phyloP scores from a whole-genome alignment of 495 filamentous ascomycete genomes.

The Astrothelium subdiscretum region DNA sequence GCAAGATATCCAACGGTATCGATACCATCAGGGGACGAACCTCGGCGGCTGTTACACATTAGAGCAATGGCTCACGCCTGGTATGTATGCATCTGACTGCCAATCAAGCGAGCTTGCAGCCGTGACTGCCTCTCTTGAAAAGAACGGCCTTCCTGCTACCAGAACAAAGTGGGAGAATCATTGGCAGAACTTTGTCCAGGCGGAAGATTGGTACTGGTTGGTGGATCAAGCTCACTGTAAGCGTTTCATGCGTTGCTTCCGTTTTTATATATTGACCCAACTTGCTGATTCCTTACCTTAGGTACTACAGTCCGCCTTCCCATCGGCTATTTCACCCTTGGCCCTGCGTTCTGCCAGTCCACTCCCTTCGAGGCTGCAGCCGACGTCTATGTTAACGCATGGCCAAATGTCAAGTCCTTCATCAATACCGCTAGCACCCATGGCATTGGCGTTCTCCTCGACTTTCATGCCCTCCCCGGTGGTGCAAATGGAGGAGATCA shows the following conservation, averaged over 20 bases:
- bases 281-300: constrained; percentile 1
- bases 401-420: constrained; percentile 33
- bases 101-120: constrained; percentile 37
- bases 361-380: constrained; percentile 36
- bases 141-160: constrained; percentile 35
- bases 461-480: constrained; percentile 45
- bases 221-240: constrained; percentile 31
- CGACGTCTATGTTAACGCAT: constrained; percentile 39
- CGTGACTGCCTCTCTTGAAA: constrained; percentile 29
- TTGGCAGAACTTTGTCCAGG: constrained; percentile 36
- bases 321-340: constrained; percentile 44
- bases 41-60: constrained; percentile 45
- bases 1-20: constrained; percentile 38
- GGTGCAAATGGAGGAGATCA: constrained; percentile 40
- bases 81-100: constrained; percentile 31
- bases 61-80: constrained; percentile 39
- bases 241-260: not conserved
- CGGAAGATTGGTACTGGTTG: constrained; percentile 37
- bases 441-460: constrained; percentile 42
- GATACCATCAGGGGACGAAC: constrained; percentile 46
- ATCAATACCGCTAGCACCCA: constrained; percentile 28
- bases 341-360: constrained; percentile 32
- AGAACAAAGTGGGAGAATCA: constrained; percentile 37
- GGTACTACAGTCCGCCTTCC: constrained; percentile 44
- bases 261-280: not conserved